A percentile compares a stretch with the other conserved stretches of the same genome.
Conservation (phyloP, 257 asterid genomes). For the Jacaranda copaia region DNA sequence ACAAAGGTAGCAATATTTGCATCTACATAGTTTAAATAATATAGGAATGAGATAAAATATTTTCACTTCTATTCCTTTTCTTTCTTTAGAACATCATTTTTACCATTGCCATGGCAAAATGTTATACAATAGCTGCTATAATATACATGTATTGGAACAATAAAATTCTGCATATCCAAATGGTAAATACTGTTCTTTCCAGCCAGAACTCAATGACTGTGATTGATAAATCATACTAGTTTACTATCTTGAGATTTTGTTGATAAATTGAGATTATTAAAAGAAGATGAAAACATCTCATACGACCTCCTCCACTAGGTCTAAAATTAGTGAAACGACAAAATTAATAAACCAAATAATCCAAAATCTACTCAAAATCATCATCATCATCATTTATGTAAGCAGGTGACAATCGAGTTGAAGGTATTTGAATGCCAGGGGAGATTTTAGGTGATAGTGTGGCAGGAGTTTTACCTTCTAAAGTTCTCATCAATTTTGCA, state of each 20-base stretch:
- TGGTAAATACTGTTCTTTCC: background rate
- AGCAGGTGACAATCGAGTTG: conserved; percentile 53
- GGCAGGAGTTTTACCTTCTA: conserved; percentile 51
- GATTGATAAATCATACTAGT: conserved; percentile 18
- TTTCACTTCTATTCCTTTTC: background rate
- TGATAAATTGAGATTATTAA: conserved; percentile 20
- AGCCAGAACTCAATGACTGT: conserved; percentile 21
- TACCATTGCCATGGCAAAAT: conserved; percentile 22
- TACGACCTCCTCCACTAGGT: background rate
- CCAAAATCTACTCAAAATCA: conserved; percentile 65
- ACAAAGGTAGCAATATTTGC: background rate
- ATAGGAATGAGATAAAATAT: background rate
- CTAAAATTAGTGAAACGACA: background rate
- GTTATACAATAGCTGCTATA: conserved; percentile 23
- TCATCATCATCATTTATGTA: conserved; percentile 60
- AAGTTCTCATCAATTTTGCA: conserved; percentile 54
- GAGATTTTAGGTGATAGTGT: conserved; percentile 39
- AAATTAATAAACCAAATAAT: conserved; percentile 8
- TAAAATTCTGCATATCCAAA: conserved; percentile 31
- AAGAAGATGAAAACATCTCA: conserved; percentile 15
- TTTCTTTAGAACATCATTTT: conserved; percentile 20
- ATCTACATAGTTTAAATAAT: background rate
- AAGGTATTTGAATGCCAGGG: conserved; percentile 50
- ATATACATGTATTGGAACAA: conserved; percentile 25
- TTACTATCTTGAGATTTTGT: conserved; percentile 30